A percentile compares a stretch with the other conserved stretches of the same genome.
phyloP scores from a whole-genome alignment of 2,329 filamentous ascomycete species.

The Phialophora chinensis region DNA sequence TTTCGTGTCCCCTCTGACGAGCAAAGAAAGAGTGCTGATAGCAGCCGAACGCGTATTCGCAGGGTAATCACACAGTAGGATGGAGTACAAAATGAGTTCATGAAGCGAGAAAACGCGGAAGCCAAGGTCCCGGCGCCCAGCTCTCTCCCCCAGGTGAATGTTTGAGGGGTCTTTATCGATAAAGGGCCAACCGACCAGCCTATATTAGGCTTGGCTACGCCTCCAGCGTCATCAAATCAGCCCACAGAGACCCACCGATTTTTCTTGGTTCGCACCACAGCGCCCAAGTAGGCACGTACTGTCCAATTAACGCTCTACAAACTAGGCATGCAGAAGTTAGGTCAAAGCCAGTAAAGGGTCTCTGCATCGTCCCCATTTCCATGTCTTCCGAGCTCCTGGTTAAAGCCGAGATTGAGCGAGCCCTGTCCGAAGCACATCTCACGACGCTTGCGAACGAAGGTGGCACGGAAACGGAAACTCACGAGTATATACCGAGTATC shows the following conservation, averaged over 20 bases:
- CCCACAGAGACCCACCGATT: background rate
- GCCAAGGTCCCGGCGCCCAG: background rate
- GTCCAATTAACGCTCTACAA: background rate
- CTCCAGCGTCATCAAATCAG: background rate
- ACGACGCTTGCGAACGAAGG: background rate
- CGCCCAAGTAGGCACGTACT: background rate
- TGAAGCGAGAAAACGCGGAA: background rate
- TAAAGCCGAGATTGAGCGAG: background rate
- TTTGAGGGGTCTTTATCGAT: background rate
- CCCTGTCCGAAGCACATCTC: background rate
- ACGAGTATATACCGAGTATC: background rate
- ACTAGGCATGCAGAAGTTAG: background rate
- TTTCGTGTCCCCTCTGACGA: background rate
- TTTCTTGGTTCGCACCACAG: background rate
- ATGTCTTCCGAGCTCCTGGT: background rate
- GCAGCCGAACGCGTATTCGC: background rate
- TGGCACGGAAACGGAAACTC: background rate
- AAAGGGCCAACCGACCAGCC: background rate
- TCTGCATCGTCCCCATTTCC: background rate
- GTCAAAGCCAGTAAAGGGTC: background rate
- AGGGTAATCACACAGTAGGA: background rate
- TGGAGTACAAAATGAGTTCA: constrained; percentile 1
- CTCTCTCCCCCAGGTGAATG: background rate
- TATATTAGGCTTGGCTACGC: background rate
- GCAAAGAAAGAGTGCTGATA: constrained; percentile 7